Percentiles rank a stretch among this genome's conserved stretches.
Conservation (phyloP, 768 basidiomycete species). For the Trametes punicea region DNA sequence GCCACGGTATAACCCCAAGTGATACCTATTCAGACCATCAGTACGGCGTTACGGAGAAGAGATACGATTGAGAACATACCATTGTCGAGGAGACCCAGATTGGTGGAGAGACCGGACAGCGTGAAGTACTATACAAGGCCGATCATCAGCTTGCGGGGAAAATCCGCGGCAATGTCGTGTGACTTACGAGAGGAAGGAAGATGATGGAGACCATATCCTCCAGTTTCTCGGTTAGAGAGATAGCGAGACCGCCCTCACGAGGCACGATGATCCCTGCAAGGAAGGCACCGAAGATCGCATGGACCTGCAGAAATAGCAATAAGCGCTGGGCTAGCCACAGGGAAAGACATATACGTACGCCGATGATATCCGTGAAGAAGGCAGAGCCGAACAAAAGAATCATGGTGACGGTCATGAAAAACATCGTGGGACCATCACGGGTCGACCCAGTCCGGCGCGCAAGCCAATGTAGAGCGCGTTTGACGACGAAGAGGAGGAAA, state of each 20-base stretch:
- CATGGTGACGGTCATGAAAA: slow-evolving; percentile 86
- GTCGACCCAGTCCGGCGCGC: slow-evolving; percentile 75
- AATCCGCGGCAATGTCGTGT: background rate
- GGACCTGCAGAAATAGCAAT: slow-evolving; percentile 35
- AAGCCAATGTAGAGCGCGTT: slow-evolving; percentile 60
- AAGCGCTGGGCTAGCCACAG: background rate
- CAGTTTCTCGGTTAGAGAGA: slow-evolving; percentile 89
- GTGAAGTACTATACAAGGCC: slow-evolving; percentile 75
- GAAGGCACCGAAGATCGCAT: slow-evolving; percentile 92
- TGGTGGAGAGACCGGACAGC: slow-evolving; percentile 83
- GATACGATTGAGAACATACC: slow-evolving; percentile 37
- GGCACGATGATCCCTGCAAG: slow-evolving; percentile 80
- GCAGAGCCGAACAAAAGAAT: slow-evolving; percentile 80
- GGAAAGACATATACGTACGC: slow-evolving; percentile 34
- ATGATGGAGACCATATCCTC: slow-evolving; percentile 93
- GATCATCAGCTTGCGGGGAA: background rate
- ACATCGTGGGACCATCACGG: slow-evolving; percentile 79
- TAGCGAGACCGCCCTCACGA: slow-evolving; percentile 81
- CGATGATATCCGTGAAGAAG: slow-evolving; percentile 92
- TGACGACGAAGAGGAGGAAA: slow-evolving; percentile 68
- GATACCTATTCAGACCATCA: slow-evolving; percentile 40
- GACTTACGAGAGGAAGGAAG: slow-evolving; percentile 76
- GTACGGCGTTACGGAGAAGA: background rate
- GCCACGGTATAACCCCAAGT: slow-evolving; percentile 89
- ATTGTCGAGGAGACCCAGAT: slow-evolving; percentile 79